Base-by-base conservation (phyloP, 805 yeast species). In the Wickerhamiella siamensis region DNA sequence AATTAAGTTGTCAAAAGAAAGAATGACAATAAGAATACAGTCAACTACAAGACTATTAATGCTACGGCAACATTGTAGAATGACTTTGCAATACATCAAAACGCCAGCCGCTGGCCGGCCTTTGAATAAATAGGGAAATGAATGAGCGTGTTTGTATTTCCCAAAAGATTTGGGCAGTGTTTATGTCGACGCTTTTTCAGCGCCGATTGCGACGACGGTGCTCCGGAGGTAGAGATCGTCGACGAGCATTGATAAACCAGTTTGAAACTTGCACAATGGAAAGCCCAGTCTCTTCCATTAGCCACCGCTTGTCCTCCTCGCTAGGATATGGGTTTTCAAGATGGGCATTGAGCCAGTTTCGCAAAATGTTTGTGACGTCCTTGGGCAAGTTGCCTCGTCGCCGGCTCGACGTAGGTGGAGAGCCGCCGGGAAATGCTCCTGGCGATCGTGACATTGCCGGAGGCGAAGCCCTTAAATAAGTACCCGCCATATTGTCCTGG, bases 191-290 rank as follows among this genome's bases (percentile, higher is more conserved):
- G n/a, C n/a, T n/a, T n/a, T 12, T 24, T 24, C 29, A 24, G 29
- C 29, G 29, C 6, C 29, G 29, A 24, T 8, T 12, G 12, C 29
- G 29, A 14, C 50, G 47, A 15, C 55, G 51, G 39, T 50, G 51
- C 40, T 41, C 46, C 5, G 59, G 53, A 19, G 65, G 64, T 24
- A 83, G 71, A 54, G 80, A 75, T 50, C 94, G 66, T 53, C 94
- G 68, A 51, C 94, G 71, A 16, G 88, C 93, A 56, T 83, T 83
- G 54, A 83, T 83, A 53, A 83, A 83, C 94, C 94, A 83, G 56
- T 83, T 83, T 49, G 81, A 71, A 46, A 83, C 68, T 59, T 83
- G 94, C 46, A 80, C 83, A 59, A 79, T 75, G 47, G 83, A 79
- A 55, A 83, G 67, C 0, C 91, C 88, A 0, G 94, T 83, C 55